These are phyloP conservation scores for Penicillium glabrum DNA, from an alignment of 2,329 filamentous ascomycete species.

Conservation along the genomic window DNA sequence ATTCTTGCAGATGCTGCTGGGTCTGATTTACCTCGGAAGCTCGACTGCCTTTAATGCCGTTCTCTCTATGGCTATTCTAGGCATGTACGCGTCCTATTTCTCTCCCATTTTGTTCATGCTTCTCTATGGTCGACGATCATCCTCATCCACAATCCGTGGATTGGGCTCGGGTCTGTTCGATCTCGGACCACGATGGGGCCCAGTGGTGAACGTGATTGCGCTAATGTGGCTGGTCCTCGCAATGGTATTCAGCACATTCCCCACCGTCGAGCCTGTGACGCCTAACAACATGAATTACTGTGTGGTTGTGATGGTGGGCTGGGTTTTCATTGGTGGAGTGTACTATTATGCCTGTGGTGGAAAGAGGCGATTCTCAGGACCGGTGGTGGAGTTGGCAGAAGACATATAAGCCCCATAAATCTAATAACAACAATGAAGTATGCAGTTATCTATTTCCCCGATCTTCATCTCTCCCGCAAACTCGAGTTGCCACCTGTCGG, in stretches of 20 bases:
- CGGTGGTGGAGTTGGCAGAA: conserved; percentile 11
- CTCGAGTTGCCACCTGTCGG: not conserved
- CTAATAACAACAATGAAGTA: not conserved
- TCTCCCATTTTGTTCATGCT: conserved; percentile 45
- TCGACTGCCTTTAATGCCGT: conserved; percentile 45
- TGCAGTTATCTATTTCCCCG: not conserved
- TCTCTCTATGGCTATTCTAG: conserved; percentile 46
- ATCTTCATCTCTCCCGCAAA: too few relatives aligned
- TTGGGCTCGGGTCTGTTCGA: conserved; percentile 9
- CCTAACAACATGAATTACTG: conserved; percentile 22
- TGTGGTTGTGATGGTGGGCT: conserved; percentile 19
- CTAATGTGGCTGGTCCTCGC: conserved; percentile 17
- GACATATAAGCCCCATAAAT: not conserved
- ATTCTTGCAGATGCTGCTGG: conserved; percentile 47
- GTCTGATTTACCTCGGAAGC: conserved; percentile 49
- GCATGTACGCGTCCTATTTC: conserved; percentile 51
- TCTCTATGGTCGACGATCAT: conserved; percentile 13
- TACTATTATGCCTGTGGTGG: conserved; percentile 18
- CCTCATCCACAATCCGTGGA: not conserved
- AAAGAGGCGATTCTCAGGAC: conserved; percentile 15
- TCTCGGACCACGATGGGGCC: conserved; percentile 14
- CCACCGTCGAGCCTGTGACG: conserved; percentile 19
- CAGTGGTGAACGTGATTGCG: conserved; percentile 12
- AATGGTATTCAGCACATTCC: conserved; percentile 22
- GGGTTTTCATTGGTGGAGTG: conserved; percentile 14